Base-by-base conservation (phyloP, 1,139 yeast genomes). In the Diutina pseudorugosa region DNA sequence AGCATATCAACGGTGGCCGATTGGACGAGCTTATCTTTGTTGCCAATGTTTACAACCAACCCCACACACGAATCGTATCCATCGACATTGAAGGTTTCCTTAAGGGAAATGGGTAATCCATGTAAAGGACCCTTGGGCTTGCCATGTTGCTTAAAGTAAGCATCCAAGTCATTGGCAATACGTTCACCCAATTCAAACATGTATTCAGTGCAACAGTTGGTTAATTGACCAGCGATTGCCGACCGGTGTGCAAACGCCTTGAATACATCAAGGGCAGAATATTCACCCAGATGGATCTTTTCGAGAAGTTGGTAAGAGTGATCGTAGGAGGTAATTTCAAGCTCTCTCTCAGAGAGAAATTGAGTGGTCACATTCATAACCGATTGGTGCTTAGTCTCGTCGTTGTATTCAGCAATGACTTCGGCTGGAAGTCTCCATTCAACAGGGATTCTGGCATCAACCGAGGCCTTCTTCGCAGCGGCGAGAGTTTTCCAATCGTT, bases 51-150 rank as follows among this genome's bases (percentile, higher is more conserved):
- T 14, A 30, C 36, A 11, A 30, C 36, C 36, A 30, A 30, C 5
- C 36, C 36, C 36, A 30, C 36, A 12, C 36, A 30, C n/a, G 36
- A 30, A 14, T 30, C 36, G 36, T 30, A 30, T 14, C 36, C 36
- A 14, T 30, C 36, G 14, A 30, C 36, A 11, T 30, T 30, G 36
- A 30, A 30, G n/a, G 36, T 30, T 9, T 30, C 36, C 36, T 30
- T 30, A 53, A 83, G 61, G 2, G 88, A 79, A 51, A 84, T 70
- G 9, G 90, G 90, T 54, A 85, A 67, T 3, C 91, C 93, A 52
- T 85, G 88, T 40, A 64, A 60, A 2, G 70, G 75, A 50, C 70
- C 77, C 51, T 54, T 58, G 41, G 59, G 53, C 21, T 59, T 62
- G 14, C 75, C 76, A n/a, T 64, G 63, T 43, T 60, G 55, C 4